Evolutionary conservation across 192 early-diverging fungal genomes (phyloP).

Genomic region (Mortierella hygrophila): DNA sequence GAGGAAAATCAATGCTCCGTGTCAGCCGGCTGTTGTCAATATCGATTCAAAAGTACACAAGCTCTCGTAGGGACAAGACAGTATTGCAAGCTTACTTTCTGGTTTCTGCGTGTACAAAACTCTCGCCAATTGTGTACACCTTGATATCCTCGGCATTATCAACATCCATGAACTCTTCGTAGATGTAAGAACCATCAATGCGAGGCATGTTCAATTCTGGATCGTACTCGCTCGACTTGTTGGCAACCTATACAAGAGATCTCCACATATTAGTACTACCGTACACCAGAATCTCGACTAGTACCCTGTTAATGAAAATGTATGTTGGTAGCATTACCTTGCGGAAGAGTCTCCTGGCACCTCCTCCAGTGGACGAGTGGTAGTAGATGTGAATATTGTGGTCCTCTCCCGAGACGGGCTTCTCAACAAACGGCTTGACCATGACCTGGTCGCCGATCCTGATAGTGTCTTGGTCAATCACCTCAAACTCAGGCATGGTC

Average conservation of each 20-base stretch:
- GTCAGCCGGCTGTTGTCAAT: neutral
- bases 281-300: neutral
- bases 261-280: neutral
- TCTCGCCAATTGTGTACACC: slow-evolving; percentile 93
- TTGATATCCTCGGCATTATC: slow-evolving; percentile 98
- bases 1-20: neutral
- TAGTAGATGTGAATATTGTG: slow-evolving; percentile 99
- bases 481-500: slow-evolving; percentile 39
- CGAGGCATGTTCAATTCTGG: slow-evolving; percentile 76
- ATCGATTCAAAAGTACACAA: neutral
- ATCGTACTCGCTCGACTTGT: slow-evolving; percentile 95
- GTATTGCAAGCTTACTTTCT: slow-evolving; percentile 73
- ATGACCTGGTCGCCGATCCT: slow-evolving; percentile 75
- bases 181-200: slow-evolving; percentile 87
- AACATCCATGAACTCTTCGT: slow-evolving; percentile 95
- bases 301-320: neutral
- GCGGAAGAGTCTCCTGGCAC: slow-evolving; percentile 81
- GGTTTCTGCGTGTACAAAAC: slow-evolving; percentile 95
- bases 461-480: slow-evolving; percentile 79
- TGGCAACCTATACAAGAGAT: slow-evolving; percentile 73
- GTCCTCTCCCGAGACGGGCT: slow-evolving; percentile 95
- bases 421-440: slow-evolving; percentile 97
- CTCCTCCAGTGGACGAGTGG: slow-evolving; percentile 82
- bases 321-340: slow-evolving; percentile 61
- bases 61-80: neutral